Conservation (phyloP, 352 stramenopile genomes). For the Phytophthora rubi region DNA sequence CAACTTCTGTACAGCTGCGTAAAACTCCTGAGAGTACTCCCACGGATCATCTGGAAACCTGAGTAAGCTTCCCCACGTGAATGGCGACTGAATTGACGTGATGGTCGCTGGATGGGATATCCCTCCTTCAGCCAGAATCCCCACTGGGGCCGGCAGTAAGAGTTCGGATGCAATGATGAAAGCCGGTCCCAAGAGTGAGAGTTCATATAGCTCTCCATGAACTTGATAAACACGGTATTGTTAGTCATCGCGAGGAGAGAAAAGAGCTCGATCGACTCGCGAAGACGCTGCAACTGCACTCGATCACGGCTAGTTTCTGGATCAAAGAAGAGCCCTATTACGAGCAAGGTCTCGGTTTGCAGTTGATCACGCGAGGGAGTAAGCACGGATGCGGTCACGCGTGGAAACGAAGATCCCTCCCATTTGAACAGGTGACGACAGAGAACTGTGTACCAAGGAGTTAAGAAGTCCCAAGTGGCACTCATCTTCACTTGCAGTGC, state of each 20-base stretch:
- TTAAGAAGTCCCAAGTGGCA: background rate
- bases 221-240: background rate
- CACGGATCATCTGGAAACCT: background rate
- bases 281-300: background rate
- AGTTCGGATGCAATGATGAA: background rate
- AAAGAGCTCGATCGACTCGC: background rate
- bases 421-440: background rate
- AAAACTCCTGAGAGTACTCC: background rate
- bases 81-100: background rate
- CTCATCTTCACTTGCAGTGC: background rate
- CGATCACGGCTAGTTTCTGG: background rate
- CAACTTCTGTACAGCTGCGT: background rate
- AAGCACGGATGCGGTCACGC: background rate
- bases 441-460: background rate
- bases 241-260: background rate
- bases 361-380: background rate
- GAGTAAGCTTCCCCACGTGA: background rate
- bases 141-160: background rate
- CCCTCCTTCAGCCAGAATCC: background rate
- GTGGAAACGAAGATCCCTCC: background rate
- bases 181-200: background rate
- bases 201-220: background rate
- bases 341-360: background rate
- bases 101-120: background rate
- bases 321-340: background rate